phyloP scores from a whole-genome alignment of 495 filamentous ascomycete species.

The Neurospora sp. region DNA sequence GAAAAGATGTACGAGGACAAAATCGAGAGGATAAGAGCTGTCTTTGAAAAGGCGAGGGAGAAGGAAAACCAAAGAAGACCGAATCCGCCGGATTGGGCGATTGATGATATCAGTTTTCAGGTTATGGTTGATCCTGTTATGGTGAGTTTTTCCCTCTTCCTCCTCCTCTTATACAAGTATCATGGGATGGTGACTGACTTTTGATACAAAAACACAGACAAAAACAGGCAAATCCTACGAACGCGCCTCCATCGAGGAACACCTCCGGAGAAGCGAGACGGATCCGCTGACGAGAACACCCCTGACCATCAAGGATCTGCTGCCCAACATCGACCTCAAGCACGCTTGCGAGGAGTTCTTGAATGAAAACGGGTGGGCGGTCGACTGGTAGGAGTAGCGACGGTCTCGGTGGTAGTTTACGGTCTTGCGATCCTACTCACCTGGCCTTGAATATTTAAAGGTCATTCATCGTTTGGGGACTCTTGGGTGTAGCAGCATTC shows the following conservation, averaged over 20 bases:
- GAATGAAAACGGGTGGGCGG: slow-evolving; percentile 83
- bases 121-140: slow-evolving; percentile 91
- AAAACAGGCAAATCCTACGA: slow-evolving; percentile 86
- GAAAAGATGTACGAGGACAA: slow-evolving; percentile 4
- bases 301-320: slow-evolving; percentile 58
- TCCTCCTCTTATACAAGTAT: no score
- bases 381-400: slow-evolving; percentile 61
- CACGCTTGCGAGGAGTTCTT: slow-evolving; percentile 78
- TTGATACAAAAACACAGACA: slow-evolving; percentile 35
- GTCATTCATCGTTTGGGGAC: background rate
- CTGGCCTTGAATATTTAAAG: background rate
- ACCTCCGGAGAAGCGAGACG: slow-evolving; percentile 59
- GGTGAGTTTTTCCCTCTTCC: slow-evolving; percentile 28
- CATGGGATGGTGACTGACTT: no score
- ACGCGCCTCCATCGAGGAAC: slow-evolving; percentile 75
- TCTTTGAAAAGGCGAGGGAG: slow-evolving; percentile 51
- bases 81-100: slow-evolving; percentile 73
- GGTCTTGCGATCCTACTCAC: background rate
- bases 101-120: slow-evolving; percentile 84
- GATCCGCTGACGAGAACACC: slow-evolving; percentile 81
- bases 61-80: slow-evolving; percentile 40
- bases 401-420: background rate
- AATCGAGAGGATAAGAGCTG: slow-evolving; percentile 3
- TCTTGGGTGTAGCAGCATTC: background rate
- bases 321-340: slow-evolving; percentile 75